A percentile compares a stretch with the other conserved stretches of the same genome.
phyloP scores from a whole-genome alignment of 768 basidiomycete species.

The Boletus pseudo-olivaceus region DNA sequence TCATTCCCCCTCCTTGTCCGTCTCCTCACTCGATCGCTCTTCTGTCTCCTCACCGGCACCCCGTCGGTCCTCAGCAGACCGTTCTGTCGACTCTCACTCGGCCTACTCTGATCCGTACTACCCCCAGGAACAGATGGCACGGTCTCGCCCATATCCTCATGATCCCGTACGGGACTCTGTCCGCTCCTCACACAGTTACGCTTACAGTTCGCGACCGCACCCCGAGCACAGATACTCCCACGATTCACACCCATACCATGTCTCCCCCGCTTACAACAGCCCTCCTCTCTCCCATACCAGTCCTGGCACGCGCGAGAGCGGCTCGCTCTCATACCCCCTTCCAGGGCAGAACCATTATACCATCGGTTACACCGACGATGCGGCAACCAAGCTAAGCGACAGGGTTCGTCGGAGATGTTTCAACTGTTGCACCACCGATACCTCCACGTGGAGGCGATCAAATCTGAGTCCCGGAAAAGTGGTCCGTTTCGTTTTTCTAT shows the following conservation, averaged over 20 bases:
- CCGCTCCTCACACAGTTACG: conserved; percentile 36
- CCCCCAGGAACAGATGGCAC: conserved; percentile 33
- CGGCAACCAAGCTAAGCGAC: conserved; percentile 75
- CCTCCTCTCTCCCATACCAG: conserved; percentile 26
- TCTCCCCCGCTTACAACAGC: conserved; percentile 24
- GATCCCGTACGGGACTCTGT: conserved; percentile 32
- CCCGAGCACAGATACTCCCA: conserved; percentile 31
- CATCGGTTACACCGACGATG: conserved; percentile 67
- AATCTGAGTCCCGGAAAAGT: conserved; percentile 82
- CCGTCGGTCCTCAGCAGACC: conserved; percentile 39
- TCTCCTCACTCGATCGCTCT: conserved; percentile 58
- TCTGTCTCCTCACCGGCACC: conserved; percentile 58
- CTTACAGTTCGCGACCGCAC: conserved; percentile 26
- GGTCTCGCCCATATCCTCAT: conserved; percentile 32
- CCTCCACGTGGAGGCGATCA: conserved; percentile 75
- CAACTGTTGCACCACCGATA: conserved; percentile 84
- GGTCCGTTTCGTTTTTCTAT: conserved; percentile 29
- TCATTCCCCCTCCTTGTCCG: conserved; percentile 59
- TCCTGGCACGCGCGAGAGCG: conserved; percentile 22
- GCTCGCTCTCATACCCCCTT: conserved; percentile 34
- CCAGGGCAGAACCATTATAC: conserved; percentile 37
- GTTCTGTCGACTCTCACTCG: conserved; percentile 27
- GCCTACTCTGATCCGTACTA: conserved; percentile 38
- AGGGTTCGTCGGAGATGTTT: conserved; percentile 74
- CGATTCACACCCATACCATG: conserved; percentile 33